Base-by-base conservation (phyloP, 352 stramenopile genomes). In the Pythium aquatile region DNA sequence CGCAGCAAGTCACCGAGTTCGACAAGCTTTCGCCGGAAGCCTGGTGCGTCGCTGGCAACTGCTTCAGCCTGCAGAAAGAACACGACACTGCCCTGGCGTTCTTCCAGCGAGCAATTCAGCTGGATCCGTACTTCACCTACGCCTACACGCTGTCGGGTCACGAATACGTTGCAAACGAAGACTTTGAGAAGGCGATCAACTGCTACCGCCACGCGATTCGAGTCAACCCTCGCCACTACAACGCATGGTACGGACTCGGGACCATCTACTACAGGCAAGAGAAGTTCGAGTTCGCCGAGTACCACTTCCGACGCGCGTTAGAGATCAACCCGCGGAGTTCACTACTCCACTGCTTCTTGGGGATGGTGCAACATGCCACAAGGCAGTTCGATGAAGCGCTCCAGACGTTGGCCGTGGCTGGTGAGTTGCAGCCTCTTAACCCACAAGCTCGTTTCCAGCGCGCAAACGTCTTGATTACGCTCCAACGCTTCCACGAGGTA, bases 11-110 rank as follows among this genome's bases (percentile, higher is more conserved):
- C 35, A 94, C 85, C 3, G 93, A 98, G 33, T 97, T 98, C 44
- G 96, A 99, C 80, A 91, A 93, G 42, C 73, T 96, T 53, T 93
- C 89, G 20, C 89, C 94, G 5, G 92, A 99, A 65, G 90, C 94
- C 8, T 99, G 97, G 96, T 98, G 96, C 72, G 92, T 97, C 39
- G 93, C 98, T 26, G 97, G 97, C 20, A 99, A 99, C 69, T 99
- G 96, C 73, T 99, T 99, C 75, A 98, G 92, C 44, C 76, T 99
- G 16, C 97, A 99, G 71, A 99, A 99, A 71, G 97, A 99, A 69
- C 96, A 98, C 72, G 96, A 99, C 72, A 97, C 83, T 17, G 97
- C 97, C 1, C 80, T 99, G 16, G 80, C 87, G 26, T 99, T 99
- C 67, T 99, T 99, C 73, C 88, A 98, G 68, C 83, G 97, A 69